Conservation (phyloP, 192 early-diverging fungal genomes). For the Podila verticillata region DNA sequence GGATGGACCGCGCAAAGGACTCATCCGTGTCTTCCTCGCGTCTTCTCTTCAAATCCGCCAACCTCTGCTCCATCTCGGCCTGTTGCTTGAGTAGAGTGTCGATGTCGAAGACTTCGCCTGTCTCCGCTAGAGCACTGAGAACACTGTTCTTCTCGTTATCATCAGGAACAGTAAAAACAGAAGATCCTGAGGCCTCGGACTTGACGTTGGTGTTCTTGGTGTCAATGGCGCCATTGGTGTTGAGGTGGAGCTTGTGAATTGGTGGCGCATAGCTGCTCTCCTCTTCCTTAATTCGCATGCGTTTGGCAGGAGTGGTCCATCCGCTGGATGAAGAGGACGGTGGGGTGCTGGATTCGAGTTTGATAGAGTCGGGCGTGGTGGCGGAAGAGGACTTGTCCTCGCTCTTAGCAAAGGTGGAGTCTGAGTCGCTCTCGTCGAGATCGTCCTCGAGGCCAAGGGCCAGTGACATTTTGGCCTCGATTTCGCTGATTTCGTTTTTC, state of each 20-base stretch:
- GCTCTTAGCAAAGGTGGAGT: background rate
- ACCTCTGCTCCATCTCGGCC: constrained; percentile 30
- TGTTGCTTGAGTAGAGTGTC: constrained; percentile 37
- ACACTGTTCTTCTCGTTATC: constrained; percentile 18
- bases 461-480: constrained; percentile 20
- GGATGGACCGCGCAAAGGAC: constrained; percentile 23
- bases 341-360: background rate
- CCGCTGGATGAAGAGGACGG: background rate
- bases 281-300: background rate
- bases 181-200: constrained; percentile 3
- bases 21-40: constrained; percentile 42
- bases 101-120: constrained; percentile 26
- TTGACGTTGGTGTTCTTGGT: background rate
- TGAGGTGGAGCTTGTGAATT: background rate
- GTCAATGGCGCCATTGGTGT: constrained; percentile 1
- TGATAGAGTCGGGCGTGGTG: background rate
- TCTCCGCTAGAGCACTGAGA: constrained; percentile 11
- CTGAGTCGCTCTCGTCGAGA: constrained; percentile 4
- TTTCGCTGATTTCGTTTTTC: constrained; percentile 8
- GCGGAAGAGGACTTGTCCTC: background rate
- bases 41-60: constrained; percentile 29
- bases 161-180: background rate
- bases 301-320: background rate
- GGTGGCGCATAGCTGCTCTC: background rate
- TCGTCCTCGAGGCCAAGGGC: constrained; percentile 28